Conservation (phyloP, 495 filamentous ascomycete genomes). For the Xylaria curta region DNA sequence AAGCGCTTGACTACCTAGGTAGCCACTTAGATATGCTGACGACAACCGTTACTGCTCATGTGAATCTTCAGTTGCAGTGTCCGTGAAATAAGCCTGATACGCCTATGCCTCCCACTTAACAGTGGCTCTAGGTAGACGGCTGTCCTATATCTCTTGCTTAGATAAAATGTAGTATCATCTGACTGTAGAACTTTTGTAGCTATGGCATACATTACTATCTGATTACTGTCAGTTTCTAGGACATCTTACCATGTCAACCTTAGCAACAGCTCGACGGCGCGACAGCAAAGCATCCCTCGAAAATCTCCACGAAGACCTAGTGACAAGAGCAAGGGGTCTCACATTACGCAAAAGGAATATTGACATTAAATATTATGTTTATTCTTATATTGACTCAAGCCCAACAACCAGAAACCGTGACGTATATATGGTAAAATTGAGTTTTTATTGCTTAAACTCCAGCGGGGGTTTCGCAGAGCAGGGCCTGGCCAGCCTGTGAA, state of each 20-base stretch:
- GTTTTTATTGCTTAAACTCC: constrained; percentile 6
- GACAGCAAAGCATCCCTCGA: neutral
- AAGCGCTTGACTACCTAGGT: neutral
- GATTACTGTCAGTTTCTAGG: neutral
- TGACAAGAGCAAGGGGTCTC: neutral
- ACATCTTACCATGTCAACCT: too few relatives aligned
- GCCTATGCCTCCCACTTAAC: neutral
- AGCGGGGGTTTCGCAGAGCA: constrained; percentile 25
- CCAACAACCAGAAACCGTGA: neutral
- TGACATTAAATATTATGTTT: constrained; percentile 16
- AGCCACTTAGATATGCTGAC: neutral
- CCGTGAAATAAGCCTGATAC: neutral
- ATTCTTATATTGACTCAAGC: neutral
- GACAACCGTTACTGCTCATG: neutral
- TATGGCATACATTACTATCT: neutral
- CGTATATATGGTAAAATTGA: neutral
- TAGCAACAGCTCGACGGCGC: neutral
- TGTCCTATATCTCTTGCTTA: too few relatives aligned
- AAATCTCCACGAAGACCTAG: neutral
- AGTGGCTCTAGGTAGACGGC: neutral
- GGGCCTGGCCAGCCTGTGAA: constrained; percentile 19
- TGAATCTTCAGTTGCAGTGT: neutral
- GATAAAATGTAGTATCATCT: neutral
- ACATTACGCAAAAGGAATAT: neutral
- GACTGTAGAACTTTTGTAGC: neutral